Base-by-base conservation (phyloP, 148 eudicot species). In the Talinum fruticosum region DNA sequence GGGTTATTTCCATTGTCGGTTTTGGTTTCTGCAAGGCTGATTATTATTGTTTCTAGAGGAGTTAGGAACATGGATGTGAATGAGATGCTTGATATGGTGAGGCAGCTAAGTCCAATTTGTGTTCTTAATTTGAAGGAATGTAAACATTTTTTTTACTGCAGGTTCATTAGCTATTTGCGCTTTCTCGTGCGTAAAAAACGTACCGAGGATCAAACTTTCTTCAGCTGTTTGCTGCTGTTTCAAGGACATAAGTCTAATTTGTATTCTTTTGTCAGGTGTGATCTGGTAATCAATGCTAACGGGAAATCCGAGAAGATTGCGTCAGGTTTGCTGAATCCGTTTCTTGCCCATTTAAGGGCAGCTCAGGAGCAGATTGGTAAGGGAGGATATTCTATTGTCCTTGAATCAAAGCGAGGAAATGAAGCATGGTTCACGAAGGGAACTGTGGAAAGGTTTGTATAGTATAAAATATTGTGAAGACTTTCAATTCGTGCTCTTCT, bases 351-450 rank as follows among this genome's bases (percentile, higher is more conserved):
- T 82, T 83, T 96, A 79, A 96, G 90, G 88, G 87, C 90, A 73
- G 99, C 98, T 69, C 92, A 90, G 77, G 98, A 93, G 66, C 99
- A 96, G 89, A 96, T 91, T 83, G 97, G 87, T 53, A 91, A 88
- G 84, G 99, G 99, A 69, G 99, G 99, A 45, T 96, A 96, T 83
- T 93, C 98, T 15, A 84, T 96, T 78, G 82, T 89, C 75, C 97
- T 96, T 78, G 88, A 90, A 84, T 97, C 98, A 66, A 81, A 72
- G 79, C 75, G 74, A 33, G 82, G 82, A 74, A 82, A 72, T 80
- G 90, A 91, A 45, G 10, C 86, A 35, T 96, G 99, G 99, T 93
- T 96, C 88, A 93, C 98, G 35, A 96, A 96, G 87, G 97, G 93
- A 72, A 96, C 96, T 14, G 86, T 91, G 75, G 92, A 93, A 83